phyloP scores from a whole-genome alignment of 352 stramenopile species.

The Stephanocyclus meneghinianus region DNA sequence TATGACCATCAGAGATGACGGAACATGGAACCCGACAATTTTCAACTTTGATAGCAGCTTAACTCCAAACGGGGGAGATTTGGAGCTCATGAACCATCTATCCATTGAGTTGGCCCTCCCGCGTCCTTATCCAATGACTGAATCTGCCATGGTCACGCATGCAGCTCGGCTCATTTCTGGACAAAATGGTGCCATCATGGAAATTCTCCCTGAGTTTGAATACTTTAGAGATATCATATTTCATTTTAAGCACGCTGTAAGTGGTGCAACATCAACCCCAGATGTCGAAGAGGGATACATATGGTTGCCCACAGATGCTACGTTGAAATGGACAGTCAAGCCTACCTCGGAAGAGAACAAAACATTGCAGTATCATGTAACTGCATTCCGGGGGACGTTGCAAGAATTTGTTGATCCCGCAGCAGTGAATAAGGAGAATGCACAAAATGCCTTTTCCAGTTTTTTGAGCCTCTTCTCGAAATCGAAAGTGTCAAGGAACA shows the following conservation, averaged over 20 bases:
- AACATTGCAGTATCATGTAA: constrained; percentile 77
- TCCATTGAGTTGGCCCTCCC: constrained; percentile 80
- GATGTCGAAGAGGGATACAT: constrained; percentile 68
- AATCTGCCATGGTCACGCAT: constrained; percentile 70
- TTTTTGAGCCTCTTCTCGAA: constrained; percentile 84
- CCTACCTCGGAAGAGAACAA: constrained; percentile 74
- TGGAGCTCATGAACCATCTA: constrained; percentile 81
- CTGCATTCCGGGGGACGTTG: constrained; percentile 74
- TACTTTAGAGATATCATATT: constrained; percentile 90
- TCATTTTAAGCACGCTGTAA: constrained; percentile 87
- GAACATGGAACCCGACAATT: constrained; percentile 78
- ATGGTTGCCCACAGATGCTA: constrained; percentile 84
- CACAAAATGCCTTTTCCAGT: constrained; percentile 68
- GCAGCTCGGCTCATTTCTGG: constrained; percentile 81
- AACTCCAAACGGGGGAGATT: constrained; percentile 75
- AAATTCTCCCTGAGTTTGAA: constrained; percentile 88
- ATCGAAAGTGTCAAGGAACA: constrained; percentile 69
- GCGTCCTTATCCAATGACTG: constrained; percentile 65
- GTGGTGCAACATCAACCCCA: constrained; percentile 67
- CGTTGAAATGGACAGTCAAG: constrained; percentile 80
- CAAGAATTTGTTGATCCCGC: constrained; percentile 82
- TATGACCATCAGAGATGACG: constrained; percentile 71
- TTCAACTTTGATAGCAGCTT: constrained; percentile 84
- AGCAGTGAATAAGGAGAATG: constrained; percentile 54
- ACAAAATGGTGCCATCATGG: constrained; percentile 84